Evolutionary conservation across 306 rosid genomes (phyloP).

Genomic region (Medicago truncatula): MtrunA17r5.0-ANR NC_053045.1:6530001-6530500

Average conservation of each 20-base stretch:
- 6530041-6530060: constrained; percentile 95
- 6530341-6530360: constrained; percentile 62
- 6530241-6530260: constrained; percentile 56
- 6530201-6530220: constrained; percentile 61
- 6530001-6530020: constrained; percentile 34
- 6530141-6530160: constrained; percentile 37
- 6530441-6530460: constrained; percentile 53
- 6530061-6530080: constrained; percentile 85
- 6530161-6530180: constrained; percentile 38
- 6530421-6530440: constrained; percentile 47
- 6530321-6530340: constrained; percentile 78
- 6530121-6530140: constrained; percentile 51
- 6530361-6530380: constrained; percentile 84
- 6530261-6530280: constrained; percentile 73
- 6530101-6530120: constrained; percentile 61
- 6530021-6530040: constrained; percentile 62
- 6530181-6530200: constrained; percentile 52
- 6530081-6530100: constrained; percentile 60
- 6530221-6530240: constrained; percentile 58
- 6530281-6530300: constrained; percentile 85
- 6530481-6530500: constrained; percentile 53
- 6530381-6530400: constrained; percentile 63
- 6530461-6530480: constrained; percentile 57
- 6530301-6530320: constrained; percentile 89
- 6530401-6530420: constrained; percentile 58